Evolutionary conservation across 805 yeast genomes (phyloP).

Genomic region (Lachancea sp.): DNA sequence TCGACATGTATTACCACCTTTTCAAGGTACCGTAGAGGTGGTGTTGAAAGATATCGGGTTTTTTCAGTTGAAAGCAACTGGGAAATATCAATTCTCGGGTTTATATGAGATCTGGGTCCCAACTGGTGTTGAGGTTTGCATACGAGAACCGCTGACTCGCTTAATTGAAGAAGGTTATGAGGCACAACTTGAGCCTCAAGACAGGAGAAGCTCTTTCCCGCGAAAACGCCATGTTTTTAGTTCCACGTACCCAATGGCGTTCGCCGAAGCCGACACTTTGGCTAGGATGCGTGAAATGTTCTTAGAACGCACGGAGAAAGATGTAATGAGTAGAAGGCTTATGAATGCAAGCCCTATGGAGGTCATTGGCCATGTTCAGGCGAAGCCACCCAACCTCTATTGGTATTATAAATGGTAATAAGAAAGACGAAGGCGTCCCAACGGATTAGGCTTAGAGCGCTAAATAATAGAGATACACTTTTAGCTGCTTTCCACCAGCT

Average conservation of each 20-base stretch:
- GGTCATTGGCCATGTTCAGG: constrained; percentile 14
- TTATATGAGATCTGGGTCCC: constrained; percentile 51
- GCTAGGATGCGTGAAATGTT: constrained; percentile 25
- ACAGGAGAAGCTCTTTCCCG: constrained; percentile 19
- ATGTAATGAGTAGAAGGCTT: constrained; percentile 19
- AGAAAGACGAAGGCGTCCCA: too few relatives aligned
- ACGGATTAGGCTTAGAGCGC: too few relatives aligned
- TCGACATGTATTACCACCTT: constrained; percentile 61
- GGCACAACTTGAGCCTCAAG: constrained; percentile 36
- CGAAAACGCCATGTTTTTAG: constrained; percentile 24
- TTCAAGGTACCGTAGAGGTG: constrained; percentile 58
- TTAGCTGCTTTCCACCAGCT: too few relatives aligned
- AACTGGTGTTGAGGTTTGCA: constrained; percentile 44
- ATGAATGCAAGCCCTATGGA: constrained; percentile 17
- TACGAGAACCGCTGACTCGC: constrained; percentile 45
- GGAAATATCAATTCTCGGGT: constrained; percentile 34
- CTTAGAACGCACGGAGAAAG: constrained; percentile 22
- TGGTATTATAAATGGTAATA: constrained; percentile 32
- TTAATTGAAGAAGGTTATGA: constrained; percentile 22
- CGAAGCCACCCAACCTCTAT: constrained; percentile 23
- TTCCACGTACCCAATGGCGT: constrained; percentile 25
- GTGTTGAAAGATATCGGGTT: constrained; percentile 63
- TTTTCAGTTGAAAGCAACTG: constrained; percentile 54
- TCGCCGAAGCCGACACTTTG: constrained; percentile 19
- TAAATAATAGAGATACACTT: too few relatives aligned